These are phyloP conservation scores for Euphrasia confusa DNA, from an alignment of 257 asterid species.

Conservation along the genomic window DNA sequence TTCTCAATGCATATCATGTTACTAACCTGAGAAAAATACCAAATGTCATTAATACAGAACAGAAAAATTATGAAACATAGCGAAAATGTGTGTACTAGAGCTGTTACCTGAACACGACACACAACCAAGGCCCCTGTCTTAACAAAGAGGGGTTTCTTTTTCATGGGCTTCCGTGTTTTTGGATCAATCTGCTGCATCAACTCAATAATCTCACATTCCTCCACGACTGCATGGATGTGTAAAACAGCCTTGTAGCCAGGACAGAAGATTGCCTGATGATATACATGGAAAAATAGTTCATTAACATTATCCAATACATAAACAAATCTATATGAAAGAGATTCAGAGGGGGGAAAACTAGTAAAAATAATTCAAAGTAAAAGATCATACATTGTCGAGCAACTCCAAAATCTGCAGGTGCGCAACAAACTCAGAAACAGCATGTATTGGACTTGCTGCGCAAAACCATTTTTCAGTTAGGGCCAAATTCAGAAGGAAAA, in stretches of 20 bases:
- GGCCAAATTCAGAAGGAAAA: not conserved
- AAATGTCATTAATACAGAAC: not conserved
- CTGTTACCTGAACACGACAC: conserved; percentile 65
- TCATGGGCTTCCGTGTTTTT: conserved; percentile 66
- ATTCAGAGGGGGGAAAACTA: not conserved
- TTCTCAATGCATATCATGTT: conserved; percentile 75
- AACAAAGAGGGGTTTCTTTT: conserved; percentile 86
- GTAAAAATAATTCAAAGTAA: not conserved
- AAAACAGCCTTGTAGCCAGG: conserved; percentile 98
- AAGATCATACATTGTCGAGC: conserved; percentile 76
- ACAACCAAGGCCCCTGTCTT: conserved; percentile 73
- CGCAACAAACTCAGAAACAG: conserved; percentile 79
- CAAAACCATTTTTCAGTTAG: conserved; percentile 11
- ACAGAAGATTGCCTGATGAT: conserved; percentile 87
- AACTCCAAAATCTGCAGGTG: conserved; percentile 87
- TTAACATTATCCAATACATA: not conserved
- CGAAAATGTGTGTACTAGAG: too few species aligned
- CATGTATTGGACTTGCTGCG: conserved; percentile 71
- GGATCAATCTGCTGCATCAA: conserved; percentile 74
- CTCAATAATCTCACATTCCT: conserved; percentile 94
- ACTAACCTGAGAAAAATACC: conserved; percentile 53
- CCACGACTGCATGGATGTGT: conserved; percentile 85
- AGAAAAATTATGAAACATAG: too few species aligned
- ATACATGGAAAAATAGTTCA: not conserved
- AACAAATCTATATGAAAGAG: not conserved